A percentile compares a stretch with the other conserved stretches of the same genome.
Evolutionary conservation across 1,284 basidiomycete species (phyloP).

Genomic region (Fomitopsis betulina): DNA sequence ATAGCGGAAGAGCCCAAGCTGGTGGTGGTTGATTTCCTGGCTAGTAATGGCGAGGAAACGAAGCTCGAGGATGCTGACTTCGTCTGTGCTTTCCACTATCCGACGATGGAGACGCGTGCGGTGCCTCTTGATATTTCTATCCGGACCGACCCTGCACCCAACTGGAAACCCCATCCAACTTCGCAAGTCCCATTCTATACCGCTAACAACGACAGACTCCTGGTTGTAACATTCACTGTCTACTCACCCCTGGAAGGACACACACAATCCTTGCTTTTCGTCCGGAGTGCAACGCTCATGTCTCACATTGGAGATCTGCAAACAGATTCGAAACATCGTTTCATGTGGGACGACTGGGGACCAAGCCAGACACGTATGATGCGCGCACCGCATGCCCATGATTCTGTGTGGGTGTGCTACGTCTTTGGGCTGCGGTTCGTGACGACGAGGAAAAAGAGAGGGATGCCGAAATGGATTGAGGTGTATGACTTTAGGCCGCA

Average conservation of each 20-base stretch:
- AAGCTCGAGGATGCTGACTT: slow-evolving; percentile 27
- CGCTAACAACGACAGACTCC: slow-evolving; percentile 40
- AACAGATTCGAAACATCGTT: slow-evolving; percentile 18
- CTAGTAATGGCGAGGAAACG: slow-evolving; percentile 18
- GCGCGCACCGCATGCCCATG: slow-evolving; percentile 26
- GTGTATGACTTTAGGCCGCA: slow-evolving; percentile 50
- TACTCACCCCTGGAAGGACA: slow-evolving; percentile 10
- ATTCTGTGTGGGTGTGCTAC: slow-evolving; percentile 53
- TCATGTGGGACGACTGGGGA: slow-evolving; percentile 53
- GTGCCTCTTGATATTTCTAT: slow-evolving; percentile 35
- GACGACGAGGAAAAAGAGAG: slow-evolving; percentile 17
- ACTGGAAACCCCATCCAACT: slow-evolving; percentile 33
- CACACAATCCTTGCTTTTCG: slow-evolving; percentile 38
- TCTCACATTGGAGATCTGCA: slow-evolving; percentile 24
- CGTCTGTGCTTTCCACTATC: slow-evolving; percentile 38
- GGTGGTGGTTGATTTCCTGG: slow-evolving; percentile 30
- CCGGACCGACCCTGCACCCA: slow-evolving; percentile 52
- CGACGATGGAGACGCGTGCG: slow-evolving; percentile 26
- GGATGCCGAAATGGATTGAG: slow-evolving; percentile 13
- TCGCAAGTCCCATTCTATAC: slow-evolving; percentile 43
- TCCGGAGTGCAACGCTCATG: slow-evolving; percentile 43
- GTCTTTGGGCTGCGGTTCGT: slow-evolving; percentile 48
- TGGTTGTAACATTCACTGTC: slow-evolving; percentile 43
- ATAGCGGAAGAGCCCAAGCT: slow-evolving; percentile 12
- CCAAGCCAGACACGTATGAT: slow-evolving; percentile 40